A percentile compares a stretch with the other conserved stretches of the same genome.
Evolutionary conservation across 495 filamentous ascomycete species (phyloP).

Genomic region (Staphylotrichum tortipilum): DNA sequence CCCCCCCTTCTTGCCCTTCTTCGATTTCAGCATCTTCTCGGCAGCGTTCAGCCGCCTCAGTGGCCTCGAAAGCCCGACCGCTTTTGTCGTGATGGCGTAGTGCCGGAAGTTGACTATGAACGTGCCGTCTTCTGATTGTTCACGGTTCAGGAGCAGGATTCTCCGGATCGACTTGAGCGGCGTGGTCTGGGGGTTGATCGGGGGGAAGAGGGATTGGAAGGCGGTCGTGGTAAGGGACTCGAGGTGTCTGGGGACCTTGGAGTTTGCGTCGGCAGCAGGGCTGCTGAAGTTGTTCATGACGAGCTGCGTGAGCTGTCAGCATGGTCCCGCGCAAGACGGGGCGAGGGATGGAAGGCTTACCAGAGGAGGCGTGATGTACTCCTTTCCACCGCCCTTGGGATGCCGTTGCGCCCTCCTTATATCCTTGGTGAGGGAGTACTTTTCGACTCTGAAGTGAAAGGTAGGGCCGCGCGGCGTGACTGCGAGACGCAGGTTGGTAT

Average conservation of each 20-base stretch:
- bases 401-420: slow-evolving; percentile 71
- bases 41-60: slow-evolving; percentile 82
- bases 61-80: slow-evolving; percentile 70
- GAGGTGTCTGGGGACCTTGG: slow-evolving; percentile 68
- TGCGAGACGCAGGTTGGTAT: slow-evolving; percentile 85
- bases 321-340: neutral
- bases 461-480: slow-evolving; percentile 88
- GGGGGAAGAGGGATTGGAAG: slow-evolving; percentile 94
- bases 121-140: slow-evolving; percentile 51
- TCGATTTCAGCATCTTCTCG: slow-evolving; percentile 55
- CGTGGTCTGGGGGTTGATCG: slow-evolving; percentile 85
- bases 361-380: slow-evolving; percentile 73
- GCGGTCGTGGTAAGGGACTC: slow-evolving; percentile 88
- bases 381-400: slow-evolving; percentile 70
- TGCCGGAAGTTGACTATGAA: slow-evolving; percentile 90
- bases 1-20: slow-evolving; percentile 55
- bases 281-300: slow-evolving; percentile 97
- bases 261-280: slow-evolving; percentile 53
- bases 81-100: slow-evolving; percentile 86
- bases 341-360: slow-evolving; percentile 29
- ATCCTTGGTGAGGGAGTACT: slow-evolving; percentile 90
- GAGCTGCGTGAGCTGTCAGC: slow-evolving; percentile 42
- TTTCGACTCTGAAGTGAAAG: slow-evolving; percentile 89
- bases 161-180: slow-evolving; percentile 82
- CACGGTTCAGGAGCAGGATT: slow-evolving; percentile 82